Evolutionary conservation across 129 eudicot genomes (phyloP), one percentile per base, ranked within the genome.

Genomic region (Scalesia atractyloides): DNA sequence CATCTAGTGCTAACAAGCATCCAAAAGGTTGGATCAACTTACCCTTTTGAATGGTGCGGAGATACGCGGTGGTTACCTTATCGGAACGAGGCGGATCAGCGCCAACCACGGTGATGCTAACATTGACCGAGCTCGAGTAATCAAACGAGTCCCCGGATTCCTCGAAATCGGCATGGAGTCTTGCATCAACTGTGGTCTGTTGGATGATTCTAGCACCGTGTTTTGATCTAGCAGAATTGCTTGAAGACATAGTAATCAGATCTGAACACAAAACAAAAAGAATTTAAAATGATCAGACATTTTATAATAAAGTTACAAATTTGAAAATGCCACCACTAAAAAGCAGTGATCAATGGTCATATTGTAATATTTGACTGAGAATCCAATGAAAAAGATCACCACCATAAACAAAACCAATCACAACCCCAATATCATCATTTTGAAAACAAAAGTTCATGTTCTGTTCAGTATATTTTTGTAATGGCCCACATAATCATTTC

Each of bases 121-220:
- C 82, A 12, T 90, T 86, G 12, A 93, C 92, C 5, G 98, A 85
- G 41, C 82, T 84, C 3, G 97, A 87, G 85, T 93, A 93, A 79
- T 93, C 98, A 24, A 93, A 93, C 8, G 90, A 88, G 37, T 82
- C 79, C 18, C 96, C 89, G 0, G 97, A 90, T 57, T 82, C 93
- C 61, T 94, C 98, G 19, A 87, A 94, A 64, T 90, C 89, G 10
- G 98, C 97, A 49, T 94, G 96, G 69, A 94, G 96, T 75, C 84
- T 86, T n/a, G 98, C 98, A 41, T 94, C 98, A 9, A 84, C 80
- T 5, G 90, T 88, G 9, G 98, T 94, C 64, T 92, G 97, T 4
- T 89, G 89, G 14, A 89, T 75, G 41, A 91, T 84, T 70, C 97
- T 78, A 39, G 97, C 86, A 80, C 91, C 80, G 60, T 92, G 93